Conservation (phyloP, 495 filamentous ascomycete genomes). For the Lasiosphaeria miniovina region DNA sequence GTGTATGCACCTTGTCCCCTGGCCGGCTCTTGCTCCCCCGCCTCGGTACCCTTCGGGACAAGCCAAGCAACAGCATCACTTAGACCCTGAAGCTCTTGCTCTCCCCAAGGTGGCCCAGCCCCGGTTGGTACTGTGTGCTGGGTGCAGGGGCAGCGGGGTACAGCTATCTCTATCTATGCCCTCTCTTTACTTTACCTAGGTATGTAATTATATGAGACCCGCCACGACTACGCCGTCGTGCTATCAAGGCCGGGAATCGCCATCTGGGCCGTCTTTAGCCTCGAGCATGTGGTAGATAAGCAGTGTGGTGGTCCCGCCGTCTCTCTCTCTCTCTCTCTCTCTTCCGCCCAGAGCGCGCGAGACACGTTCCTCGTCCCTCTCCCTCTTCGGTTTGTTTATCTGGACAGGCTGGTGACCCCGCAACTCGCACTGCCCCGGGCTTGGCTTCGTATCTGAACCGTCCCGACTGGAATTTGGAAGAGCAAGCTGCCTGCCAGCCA, state of each 20-base stretch:
- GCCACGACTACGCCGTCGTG: conserved; percentile 5
- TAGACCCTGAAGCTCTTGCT: too few species aligned
- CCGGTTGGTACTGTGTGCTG: too few species aligned
- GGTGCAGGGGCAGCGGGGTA: too few species aligned
- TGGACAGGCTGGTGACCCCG: not conserved
- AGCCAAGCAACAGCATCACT: too few species aligned
- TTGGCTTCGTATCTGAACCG: conserved; percentile 1
- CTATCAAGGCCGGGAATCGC: conserved; percentile 4
- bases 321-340: not conserved
- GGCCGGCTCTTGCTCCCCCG: too few species aligned
- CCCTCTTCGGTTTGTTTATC: not conserved
- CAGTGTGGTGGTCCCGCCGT: conserved; percentile 1
- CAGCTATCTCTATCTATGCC: too few species aligned
- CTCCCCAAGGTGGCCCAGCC: too few species aligned
- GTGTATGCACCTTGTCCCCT: too few species aligned
- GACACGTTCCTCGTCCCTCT: conserved; percentile 1
- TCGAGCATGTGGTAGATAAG: not conserved
- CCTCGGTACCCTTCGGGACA: too few species aligned
- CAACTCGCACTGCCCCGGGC: not conserved
- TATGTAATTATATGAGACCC: too few species aligned
- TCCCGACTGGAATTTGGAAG: not conserved
- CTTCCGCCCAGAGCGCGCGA: not conserved
- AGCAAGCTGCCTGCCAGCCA: not conserved
- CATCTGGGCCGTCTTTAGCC: conserved; percentile 3
- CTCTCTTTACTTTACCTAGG: too few species aligned